Conservation (phyloP, 441 rosid species). For the Pelargonium australe region DNA sequence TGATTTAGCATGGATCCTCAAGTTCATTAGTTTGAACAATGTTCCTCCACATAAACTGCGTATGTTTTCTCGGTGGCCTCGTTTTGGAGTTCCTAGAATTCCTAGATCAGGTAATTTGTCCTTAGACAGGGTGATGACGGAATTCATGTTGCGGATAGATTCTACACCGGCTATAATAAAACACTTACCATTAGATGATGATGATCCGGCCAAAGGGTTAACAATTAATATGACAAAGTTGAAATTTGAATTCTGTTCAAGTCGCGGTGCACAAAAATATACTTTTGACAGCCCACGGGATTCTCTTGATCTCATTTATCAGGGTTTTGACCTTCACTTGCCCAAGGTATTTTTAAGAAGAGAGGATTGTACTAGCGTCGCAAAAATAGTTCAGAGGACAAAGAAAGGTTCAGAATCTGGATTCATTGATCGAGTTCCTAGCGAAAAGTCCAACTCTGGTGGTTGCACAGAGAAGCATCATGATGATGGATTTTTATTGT, state of each 20-base stretch:
- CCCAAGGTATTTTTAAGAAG: slow-evolving; percentile 67
- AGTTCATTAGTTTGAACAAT: slow-evolving; percentile 81
- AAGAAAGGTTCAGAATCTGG: slow-evolving; percentile 64
- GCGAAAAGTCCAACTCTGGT: slow-evolving; percentile 46
- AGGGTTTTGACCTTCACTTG: slow-evolving; percentile 86
- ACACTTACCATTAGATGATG: slow-evolving; percentile 74
- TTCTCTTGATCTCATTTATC: slow-evolving; percentile 93
- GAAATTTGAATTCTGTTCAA: slow-evolving; percentile 67
- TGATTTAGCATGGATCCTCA: slow-evolving; percentile 87
- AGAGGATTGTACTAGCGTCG: slow-evolving; percentile 48
- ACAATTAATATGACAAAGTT: slow-evolving; percentile 73
- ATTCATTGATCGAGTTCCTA: slow-evolving; percentile 52
- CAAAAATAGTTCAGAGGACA: slow-evolving; percentile 46
- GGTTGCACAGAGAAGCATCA: slow-evolving; percentile 62
- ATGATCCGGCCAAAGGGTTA: slow-evolving; percentile 94
- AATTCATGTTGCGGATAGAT: slow-evolving; percentile 90
- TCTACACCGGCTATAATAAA: slow-evolving; percentile 66
- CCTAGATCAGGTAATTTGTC: slow-evolving; percentile 87
- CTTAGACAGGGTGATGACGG: slow-evolving; percentile 90
- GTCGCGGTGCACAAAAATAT: slow-evolving; percentile 90
- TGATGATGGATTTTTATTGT: slow-evolving; percentile 85
- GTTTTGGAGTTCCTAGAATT: slow-evolving; percentile 82
- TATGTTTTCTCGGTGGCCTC: slow-evolving; percentile 87
- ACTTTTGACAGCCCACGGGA: slow-evolving; percentile 88
- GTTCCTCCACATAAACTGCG: slow-evolving; percentile 98